These are phyloP conservation scores for Ceratocystiopsis sp. DNA, from an alignment of 2,329 filamentous ascomycete species.

Conservation along the genomic window DNA sequence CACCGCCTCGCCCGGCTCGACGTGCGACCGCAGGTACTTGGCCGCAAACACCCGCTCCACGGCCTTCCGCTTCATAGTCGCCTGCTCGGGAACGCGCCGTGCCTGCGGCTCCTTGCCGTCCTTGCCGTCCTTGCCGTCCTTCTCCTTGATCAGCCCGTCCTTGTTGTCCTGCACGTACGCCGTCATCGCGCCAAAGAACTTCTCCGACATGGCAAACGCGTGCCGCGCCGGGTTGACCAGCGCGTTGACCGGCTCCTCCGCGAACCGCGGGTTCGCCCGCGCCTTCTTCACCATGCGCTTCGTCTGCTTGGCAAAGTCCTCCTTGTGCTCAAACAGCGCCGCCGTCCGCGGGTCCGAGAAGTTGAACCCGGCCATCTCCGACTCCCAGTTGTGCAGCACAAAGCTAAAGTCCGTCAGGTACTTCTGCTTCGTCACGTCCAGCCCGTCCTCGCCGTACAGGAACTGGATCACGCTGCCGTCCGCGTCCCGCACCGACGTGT, in stretches of 20 bases:
- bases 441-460: constrained; percentile 86
- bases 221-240: constrained; percentile 59
- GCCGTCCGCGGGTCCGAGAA: constrained; percentile 34
- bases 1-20: constrained; percentile 90
- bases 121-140: constrained; percentile 19
- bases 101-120: background rate
- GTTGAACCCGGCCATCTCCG: constrained; percentile 59
- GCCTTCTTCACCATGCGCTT: constrained; percentile 66
- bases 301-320: constrained; percentile 55
- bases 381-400: constrained; percentile 68
- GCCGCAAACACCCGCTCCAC: constrained; percentile 75
- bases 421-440: constrained; percentile 87
- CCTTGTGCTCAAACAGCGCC: constrained; percentile 33
- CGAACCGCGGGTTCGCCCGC: constrained; percentile 35
- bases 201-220: constrained; percentile 78
- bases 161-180: constrained; percentile 67
- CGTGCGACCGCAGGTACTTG: constrained; percentile 81
- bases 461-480: constrained; percentile 92
- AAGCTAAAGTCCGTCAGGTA: constrained; percentile 86
- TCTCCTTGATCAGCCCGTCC: constrained; percentile 38
- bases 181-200: constrained; percentile 55
- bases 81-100: constrained; percentile 13
- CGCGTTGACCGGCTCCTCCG: constrained; percentile 59
- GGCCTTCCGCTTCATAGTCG: constrained; percentile 42
- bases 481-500: constrained; percentile 82